These are phyloP conservation scores for Babesia caballi DNA, from an alignment of 169 alveolate species.

Conservation along the genomic window DNA sequence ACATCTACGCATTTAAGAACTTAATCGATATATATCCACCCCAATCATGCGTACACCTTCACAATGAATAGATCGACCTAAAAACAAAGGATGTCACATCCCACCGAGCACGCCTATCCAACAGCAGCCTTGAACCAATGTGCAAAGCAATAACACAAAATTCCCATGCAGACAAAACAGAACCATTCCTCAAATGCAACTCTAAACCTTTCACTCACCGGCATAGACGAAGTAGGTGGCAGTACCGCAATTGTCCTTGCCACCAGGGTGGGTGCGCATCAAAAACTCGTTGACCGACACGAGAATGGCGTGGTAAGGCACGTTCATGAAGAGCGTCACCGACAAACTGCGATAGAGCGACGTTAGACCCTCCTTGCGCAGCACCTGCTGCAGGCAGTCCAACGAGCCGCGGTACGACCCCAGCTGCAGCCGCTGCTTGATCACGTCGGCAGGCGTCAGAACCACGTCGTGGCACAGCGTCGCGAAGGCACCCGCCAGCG, in stretches of 20 bases:
- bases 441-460: constrained; percentile 95
- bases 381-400: constrained; percentile 68
- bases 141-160: too few relatives aligned
- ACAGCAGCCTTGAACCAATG: too few relatives aligned
- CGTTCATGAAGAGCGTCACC: constrained; percentile 90
- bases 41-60: too few relatives aligned
- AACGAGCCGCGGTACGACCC: constrained; percentile 75
- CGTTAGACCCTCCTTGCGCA: constrained; percentile 86
- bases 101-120: too few relatives aligned
- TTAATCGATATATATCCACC: too few relatives aligned
- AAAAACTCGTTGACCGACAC: constrained; percentile 90
- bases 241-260: not conserved
- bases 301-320: constrained; percentile 91
- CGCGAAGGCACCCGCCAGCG: constrained; percentile 91
- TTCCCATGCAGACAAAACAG: not conserved
- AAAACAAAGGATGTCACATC: too few relatives aligned
- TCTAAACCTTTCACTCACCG: too few relatives aligned
- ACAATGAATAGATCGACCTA: too few relatives aligned
- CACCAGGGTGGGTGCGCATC: constrained; percentile 69
- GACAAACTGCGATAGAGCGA: constrained; percentile 91
- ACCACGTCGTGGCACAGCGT: constrained; percentile 93
- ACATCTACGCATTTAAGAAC: too few relatives aligned
- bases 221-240: constrained; percentile 26
- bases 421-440: constrained; percentile 92
- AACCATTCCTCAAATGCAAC: too few relatives aligned